Base-by-base conservation (phyloP, 257 asterid species). In the Cynanchum wilfordii region DNA sequence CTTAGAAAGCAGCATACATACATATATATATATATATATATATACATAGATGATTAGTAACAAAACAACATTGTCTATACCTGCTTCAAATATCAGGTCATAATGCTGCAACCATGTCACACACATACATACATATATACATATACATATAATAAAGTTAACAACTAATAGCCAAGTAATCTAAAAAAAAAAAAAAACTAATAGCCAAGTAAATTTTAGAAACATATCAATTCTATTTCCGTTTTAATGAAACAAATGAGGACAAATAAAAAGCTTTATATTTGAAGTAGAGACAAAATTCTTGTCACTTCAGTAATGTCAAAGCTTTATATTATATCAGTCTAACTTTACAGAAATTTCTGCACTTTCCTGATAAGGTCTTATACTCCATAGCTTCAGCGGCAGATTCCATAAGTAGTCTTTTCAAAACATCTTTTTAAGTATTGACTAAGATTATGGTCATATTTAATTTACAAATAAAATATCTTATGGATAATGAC, bases 251-350 rank as follows among this genome's bases (percentile, higher is more conserved):
- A 30, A 60, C 45, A 29, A 13, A 60, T 12, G 20, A 60, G 67
- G 1, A 60, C 20, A 60, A 60, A 29, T 42, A 15, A 29, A 5
- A 60, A n/a, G n/a, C n/a, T n/a, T n/a, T n/a, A n/a, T n/a, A n/a
- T n/a, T n/a, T n/a, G n/a, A n/a, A n/a, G n/a, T n/a, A n/a, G 19
- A 57, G 68, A 29, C 36, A 17, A 15, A 42, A 40, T 52, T 54
- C 54, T 75, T 0, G 51, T 54, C 68, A 66, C 49, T 65, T 72
- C 66, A 73, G 40, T 51, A 20, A 54, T 27, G 29, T 19, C 40
- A 36, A 36, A 10, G 49, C 65, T 65, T 36, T 38, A 22, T 1
- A 9, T 13, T 62, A 15, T 5, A 42, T n/a, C 22, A 4, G 58
- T 19, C 25, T 13, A 22, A 0, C 70, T 62, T 54, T 54, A 11